Percentiles rank a stretch among this genome's conserved stretches.
Conservation (phyloP, 2,329 filamentous ascomycete genomes). For the Aureobasidium musti region DNA sequence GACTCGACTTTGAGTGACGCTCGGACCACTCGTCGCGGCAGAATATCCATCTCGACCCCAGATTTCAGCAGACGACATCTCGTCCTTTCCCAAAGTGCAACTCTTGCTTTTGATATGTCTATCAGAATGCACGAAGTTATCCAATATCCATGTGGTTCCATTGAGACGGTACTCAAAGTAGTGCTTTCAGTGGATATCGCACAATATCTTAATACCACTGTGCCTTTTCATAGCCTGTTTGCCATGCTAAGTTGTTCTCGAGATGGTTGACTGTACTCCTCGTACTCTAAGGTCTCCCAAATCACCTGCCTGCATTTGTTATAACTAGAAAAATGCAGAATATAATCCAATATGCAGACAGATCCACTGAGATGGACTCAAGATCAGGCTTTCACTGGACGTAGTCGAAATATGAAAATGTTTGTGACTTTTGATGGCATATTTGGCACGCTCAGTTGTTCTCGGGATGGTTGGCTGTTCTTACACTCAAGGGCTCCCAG, state of each 20-base stretch:
- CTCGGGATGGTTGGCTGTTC: background rate
- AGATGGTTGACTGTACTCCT: background rate
- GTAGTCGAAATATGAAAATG: background rate
- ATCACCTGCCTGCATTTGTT: background rate
- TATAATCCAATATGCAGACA: background rate
- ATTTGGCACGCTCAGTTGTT: background rate
- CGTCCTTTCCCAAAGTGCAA: background rate
- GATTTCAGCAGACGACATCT: slow-evolving; percentile 14
- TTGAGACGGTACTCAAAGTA: background rate
- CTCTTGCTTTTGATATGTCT: background rate
- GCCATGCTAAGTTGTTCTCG: background rate
- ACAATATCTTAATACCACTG: background rate
- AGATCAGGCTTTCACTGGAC: background rate
- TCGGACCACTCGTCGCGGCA: background rate
- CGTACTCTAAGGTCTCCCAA: background rate
- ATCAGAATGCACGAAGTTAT: background rate
- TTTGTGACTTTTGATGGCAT: background rate
- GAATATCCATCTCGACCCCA: slow-evolving; percentile 9
- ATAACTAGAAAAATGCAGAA: background rate
- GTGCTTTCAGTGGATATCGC: background rate
- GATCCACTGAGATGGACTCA: background rate
- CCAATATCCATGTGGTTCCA: background rate
- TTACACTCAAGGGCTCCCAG: too few relatives aligned
- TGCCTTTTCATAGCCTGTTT: background rate
- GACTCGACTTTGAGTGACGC: slow-evolving; percentile 7